Evolutionary conservation across 2,329 filamentous ascomycete species (phyloP), one percentile per base, ranked within the genome.

Genomic region (Furcasterigmium sp.): DNA sequence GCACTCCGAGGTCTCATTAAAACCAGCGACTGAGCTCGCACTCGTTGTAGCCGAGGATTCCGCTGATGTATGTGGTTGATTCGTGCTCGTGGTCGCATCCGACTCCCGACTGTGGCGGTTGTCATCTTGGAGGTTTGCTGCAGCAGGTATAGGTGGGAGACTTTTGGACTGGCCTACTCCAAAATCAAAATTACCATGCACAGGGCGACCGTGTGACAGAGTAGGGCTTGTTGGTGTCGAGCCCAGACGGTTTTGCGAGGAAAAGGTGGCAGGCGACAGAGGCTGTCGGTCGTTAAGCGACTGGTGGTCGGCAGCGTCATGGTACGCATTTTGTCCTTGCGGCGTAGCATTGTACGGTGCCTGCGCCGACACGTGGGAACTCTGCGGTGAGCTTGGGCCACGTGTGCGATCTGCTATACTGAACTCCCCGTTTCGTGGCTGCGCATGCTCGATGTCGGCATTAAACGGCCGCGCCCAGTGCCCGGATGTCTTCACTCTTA

Each of bases 41-140:
- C 76, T 80, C 7, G 76, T 80, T 35, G 70, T 68, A 8, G 69
- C 69, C 4, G 76, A 80, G 1, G 75, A 76, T 45, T 75, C 67
- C 8, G 67, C 64, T 6, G 75, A 79, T 14, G 62, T 57, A 39
- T 65, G 73, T 42, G 72, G 71, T 41, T 71, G 73, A 9, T 69
- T 65, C 10, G 65, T 72, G 54, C 72, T 76, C 11, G 64, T 60
- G 18, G 73, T 75, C 23, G 69, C 65, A 46, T 76, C 71, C 3
- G 75, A 78, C 51, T 76, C 75, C 39, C 74, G 69, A 51, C 76
- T 79, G 50, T 68, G 69, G 36, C 75, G 66, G 47, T 69, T 63
- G 41, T 57, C 56, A 19, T 64, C 65, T 44, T 65, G 62, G 30
- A 56, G 11, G n/a, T 26, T 7, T n/a, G 5, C 15, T 15, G 15